Conservation (phyloP, 106 monocot species). For the Dendrobium chrysotoxum region DNA sequence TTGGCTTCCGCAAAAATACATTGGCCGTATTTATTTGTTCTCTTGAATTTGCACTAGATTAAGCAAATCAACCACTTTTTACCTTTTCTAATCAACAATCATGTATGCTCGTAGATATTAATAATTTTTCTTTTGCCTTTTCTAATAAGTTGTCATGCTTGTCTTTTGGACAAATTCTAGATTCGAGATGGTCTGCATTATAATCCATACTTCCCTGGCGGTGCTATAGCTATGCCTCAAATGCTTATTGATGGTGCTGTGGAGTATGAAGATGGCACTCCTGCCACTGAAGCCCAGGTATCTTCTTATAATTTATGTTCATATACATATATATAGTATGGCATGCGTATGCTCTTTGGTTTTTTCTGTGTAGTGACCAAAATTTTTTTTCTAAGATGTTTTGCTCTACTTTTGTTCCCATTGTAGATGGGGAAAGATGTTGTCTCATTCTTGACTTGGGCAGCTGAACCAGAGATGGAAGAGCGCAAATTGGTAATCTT, state of each 20-base stretch:
- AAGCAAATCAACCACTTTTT: background rate
- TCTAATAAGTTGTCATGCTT: background rate
- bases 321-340: background rate
- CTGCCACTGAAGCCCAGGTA: slow-evolving; percentile 95
- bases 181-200: slow-evolving; percentile 87
- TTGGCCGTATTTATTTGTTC: no score
- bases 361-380: background rate
- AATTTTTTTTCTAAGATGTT: background rate
- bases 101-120: background rate
- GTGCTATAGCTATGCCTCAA: slow-evolving; percentile 96
- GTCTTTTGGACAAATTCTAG: slow-evolving; percentile 20
- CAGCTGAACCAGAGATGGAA: slow-evolving; percentile 92
- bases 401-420: background rate
- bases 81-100: background rate
- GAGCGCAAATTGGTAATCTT: slow-evolving; percentile 73
- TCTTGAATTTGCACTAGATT: no score
- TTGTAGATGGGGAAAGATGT: slow-evolving; percentile 96
- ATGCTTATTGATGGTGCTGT: slow-evolving; percentile 96
- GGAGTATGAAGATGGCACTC: slow-evolving; percentile 95
- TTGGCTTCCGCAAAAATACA: no score
- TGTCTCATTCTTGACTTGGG: slow-evolving; percentile 90
- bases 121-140: background rate
- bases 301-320: background rate
- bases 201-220: slow-evolving; percentile 96
- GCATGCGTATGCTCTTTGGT: background rate